phyloP scores from a whole-genome alignment of 768 basidiomycete species.

The Calocera cornea region DNA sequence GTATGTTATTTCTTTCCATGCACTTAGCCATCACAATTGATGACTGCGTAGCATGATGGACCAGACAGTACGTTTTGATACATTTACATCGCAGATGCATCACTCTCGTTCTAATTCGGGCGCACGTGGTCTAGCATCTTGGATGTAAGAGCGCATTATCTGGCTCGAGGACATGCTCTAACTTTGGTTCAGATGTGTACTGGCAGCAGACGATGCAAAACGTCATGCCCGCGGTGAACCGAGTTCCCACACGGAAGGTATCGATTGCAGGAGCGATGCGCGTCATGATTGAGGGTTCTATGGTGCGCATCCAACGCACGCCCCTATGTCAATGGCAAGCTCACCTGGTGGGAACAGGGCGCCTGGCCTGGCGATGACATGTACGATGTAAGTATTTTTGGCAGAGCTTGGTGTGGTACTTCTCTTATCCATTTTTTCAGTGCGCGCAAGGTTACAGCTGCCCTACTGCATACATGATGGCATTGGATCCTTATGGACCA shows the following conservation, averaged over 20 bases:
- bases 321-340: not conserved
- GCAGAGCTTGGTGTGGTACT: not conserved
- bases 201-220: conserved; percentile 37
- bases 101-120: not conserved
- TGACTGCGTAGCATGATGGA: not conserved
- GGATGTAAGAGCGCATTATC: conserved; percentile 52
- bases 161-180: conserved; percentile 30
- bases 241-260: conserved; percentile 42
- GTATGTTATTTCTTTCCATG: not conserved
- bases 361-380: not conserved
- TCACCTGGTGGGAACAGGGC: not conserved
- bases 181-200: not conserved
- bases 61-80: not conserved
- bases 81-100: not conserved
- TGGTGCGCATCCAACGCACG: conserved; percentile 25
- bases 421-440: not conserved
- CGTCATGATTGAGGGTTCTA: conserved; percentile 44
- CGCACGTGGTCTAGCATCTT: conserved; percentile 16
- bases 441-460: conserved; percentile 1
- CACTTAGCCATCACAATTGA: not conserved
- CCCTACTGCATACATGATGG: conserved; percentile 26
- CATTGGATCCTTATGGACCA: conserved; percentile 45
- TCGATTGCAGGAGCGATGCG: conserved; percentile 49
- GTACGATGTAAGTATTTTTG: not conserved
- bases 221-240: conserved; percentile 36